Evolutionary conservation across 2,329 filamentous ascomycete species (phyloP), one percentile per base, ranked within the genome.

Genomic region (Trichophyton verrucosum): DNA sequence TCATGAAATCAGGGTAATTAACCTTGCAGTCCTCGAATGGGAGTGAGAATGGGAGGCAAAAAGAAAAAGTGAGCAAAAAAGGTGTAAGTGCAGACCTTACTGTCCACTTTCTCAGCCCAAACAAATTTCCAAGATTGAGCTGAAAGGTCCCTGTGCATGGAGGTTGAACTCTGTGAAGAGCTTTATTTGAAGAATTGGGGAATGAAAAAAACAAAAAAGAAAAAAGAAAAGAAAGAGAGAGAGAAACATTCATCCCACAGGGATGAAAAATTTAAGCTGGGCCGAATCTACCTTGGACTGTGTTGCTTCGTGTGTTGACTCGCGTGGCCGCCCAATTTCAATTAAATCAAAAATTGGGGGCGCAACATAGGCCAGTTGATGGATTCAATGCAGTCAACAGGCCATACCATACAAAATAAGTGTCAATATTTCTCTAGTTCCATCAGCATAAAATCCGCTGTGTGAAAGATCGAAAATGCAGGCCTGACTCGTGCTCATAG

Each of bases 141-240:
- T 55, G 46, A 49, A 55, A 11, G 27, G n/a, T 8, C 17, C n/a
- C 38, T 17, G 38, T n/a, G 33, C 20, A 57, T n/a, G 56, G 33
- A 57, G 44, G 11, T 36, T 24, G 36, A 57, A 57, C 27, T 57
- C 38, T 30, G 49, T 9, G 20, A 36, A 15, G 46, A 40, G 22
- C 61, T 58, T 42, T 65, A 64, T n/a, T 61, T 58, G 11, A 59
- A 30, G 38, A 64, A 64, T 44, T 9, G 27, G 20, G 6, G 17
- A n/a, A n/a, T 44, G 27, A 7, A 27, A 30, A 30, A 30, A 27
- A 27, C 5, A 1, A 30, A 30, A 7, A 1, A 30, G 7, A 7
- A 30, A 30, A 6, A n/a, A 5, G 15, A 13, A 2, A 4, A 42
- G 11, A 13, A 13, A 42, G 11, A 42, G n/a, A n/a, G 3, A 4